Conservation (phyloP, 148 eudicot genomes). For the Nepenthes mirabilis region DNA sequence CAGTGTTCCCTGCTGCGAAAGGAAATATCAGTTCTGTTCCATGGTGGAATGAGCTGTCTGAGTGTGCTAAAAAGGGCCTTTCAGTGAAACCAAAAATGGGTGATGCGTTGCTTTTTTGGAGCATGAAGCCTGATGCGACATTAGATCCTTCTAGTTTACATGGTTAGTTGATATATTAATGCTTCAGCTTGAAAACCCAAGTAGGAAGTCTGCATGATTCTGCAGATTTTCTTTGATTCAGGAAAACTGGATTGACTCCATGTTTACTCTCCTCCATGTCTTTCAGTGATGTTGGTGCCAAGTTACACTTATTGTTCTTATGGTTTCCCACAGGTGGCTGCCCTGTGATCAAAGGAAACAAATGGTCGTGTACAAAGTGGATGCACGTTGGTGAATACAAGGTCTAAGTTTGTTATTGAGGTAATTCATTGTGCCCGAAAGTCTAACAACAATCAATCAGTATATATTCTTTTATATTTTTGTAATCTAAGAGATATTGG, state of each 20-base stretch:
- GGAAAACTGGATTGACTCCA: not conserved
- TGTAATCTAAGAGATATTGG: no score
- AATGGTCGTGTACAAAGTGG: slow-evolving; percentile 75
- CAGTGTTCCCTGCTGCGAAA: slow-evolving; percentile 50
- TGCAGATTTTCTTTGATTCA: not conserved
- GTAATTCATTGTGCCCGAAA: no score
- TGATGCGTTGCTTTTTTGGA: slow-evolving; percentile 74
- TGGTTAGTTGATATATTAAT: slow-evolving; percentile 21
- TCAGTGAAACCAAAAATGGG: slow-evolving; percentile 63
- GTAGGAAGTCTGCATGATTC: not conserved
- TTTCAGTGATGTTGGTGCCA: not conserved
- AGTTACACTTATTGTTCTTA: not conserved
- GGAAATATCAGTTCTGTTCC: slow-evolving; percentile 46
- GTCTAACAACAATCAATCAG: no score
- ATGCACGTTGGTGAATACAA: slow-evolving; percentile 60
- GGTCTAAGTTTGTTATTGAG: slow-evolving; percentile 9
- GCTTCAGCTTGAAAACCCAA: not conserved
- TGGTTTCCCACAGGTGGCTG: slow-evolving; percentile 44
- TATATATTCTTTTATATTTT: no score
- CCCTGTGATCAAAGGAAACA: slow-evolving; percentile 63
- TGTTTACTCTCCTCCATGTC: not conserved
- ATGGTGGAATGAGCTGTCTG: slow-evolving; percentile 57
- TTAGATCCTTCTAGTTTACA: slow-evolving; percentile 65
- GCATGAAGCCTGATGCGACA: slow-evolving; percentile 67
- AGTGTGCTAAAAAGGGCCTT: slow-evolving; percentile 56